A percentile compares a stretch with the other conserved stretches of the same genome.
Conservation (phyloP, 2,329 filamentous ascomycete species). For the Plectosphaerella plurivora region DNA sequence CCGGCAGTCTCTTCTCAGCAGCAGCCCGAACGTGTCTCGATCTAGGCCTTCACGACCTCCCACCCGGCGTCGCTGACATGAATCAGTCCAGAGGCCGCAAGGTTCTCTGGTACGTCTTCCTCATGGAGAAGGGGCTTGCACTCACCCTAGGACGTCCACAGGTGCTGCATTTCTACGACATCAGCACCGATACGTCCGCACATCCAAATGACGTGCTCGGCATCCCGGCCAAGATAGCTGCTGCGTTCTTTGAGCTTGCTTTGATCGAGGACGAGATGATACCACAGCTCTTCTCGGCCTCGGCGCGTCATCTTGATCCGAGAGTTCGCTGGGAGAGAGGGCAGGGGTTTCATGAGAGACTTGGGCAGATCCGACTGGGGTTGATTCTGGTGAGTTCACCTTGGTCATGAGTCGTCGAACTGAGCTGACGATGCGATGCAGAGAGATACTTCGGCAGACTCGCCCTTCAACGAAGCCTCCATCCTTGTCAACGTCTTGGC, state of each 20-base stretch:
- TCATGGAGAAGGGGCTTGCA: constrained; percentile 21
- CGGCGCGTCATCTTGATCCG: not conserved
- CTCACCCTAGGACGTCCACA: constrained; percentile 20
- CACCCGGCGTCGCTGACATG: not conserved
- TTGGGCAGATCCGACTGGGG: not conserved
- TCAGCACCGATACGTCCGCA: constrained; percentile 10
- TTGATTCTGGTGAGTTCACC: not conserved
- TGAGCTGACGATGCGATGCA: not conserved
- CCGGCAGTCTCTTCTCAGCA: constrained; percentile 19
- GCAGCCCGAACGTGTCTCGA: constrained; percentile 19
- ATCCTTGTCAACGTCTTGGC: not conserved
- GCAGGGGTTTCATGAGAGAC: not conserved
- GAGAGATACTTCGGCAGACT: not conserved
- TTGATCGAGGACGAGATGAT: constrained; percentile 2
- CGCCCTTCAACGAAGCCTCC: not conserved
- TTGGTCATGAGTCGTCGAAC: not conserved
- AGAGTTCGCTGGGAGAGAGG: not conserved
- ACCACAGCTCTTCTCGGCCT: constrained; percentile 1
- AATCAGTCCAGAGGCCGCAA: constrained; percentile 4
- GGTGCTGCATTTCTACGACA: constrained; percentile 21
- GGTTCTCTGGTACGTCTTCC: constrained; percentile 22
- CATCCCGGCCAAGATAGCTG: not conserved
- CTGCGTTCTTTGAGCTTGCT: constrained; percentile 1
- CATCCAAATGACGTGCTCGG: not conserved
- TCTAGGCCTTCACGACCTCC: constrained; percentile 20